Percentiles rank a stretch among this genome's conserved stretches.
phyloP scores from a whole-genome alignment of 2,329 filamentous ascomycete genomes.

The Xylaria hypoxylon region DNA sequence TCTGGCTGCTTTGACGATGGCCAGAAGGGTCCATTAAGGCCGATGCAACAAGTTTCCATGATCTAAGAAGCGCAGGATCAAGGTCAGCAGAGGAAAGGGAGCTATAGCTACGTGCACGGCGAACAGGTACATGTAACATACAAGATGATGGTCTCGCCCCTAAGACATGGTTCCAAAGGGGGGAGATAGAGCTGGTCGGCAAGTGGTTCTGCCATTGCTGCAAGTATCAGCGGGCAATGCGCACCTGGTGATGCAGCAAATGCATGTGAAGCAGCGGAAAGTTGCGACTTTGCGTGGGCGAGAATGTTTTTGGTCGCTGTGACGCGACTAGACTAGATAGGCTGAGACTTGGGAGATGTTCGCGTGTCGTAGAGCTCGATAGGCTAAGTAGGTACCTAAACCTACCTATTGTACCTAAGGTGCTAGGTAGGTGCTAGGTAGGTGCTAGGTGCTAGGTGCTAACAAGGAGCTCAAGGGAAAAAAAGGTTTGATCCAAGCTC shows the following conservation, averaged over 20 bases:
- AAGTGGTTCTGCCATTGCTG: constrained; percentile 75
- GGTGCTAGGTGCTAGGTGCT: too few species aligned
- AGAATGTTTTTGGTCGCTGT: constrained; percentile 25
- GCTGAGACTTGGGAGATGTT: constrained; percentile 34
- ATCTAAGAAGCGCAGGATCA: constrained; percentile 56
- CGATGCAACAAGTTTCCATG: constrained; percentile 71
- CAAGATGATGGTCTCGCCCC: constrained; percentile 83
- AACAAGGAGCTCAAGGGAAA: too few species aligned
- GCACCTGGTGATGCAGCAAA: constrained; percentile 47
- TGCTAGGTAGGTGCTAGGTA: too few species aligned
- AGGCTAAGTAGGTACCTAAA: constrained; percentile 18
- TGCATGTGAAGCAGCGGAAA: constrained; percentile 47
- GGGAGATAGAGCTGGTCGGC: constrained; percentile 82
- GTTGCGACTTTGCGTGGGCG: constrained; percentile 31
- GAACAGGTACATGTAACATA: constrained; percentile 59
- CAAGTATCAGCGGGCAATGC: constrained; percentile 61
- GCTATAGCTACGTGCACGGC: neutral
- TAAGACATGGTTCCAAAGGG: constrained; percentile 85
- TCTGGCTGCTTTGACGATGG: constrained; percentile 63
- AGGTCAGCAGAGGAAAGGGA: constrained; percentile 34
- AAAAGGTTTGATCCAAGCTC: too few species aligned
- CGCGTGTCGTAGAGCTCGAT: constrained; percentile 39
- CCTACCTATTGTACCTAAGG: too few species aligned
- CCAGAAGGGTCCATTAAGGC: constrained; percentile 68
- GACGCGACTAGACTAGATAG: constrained; percentile 31